Base-by-base conservation (phyloP, 1,139 yeast species). In the Williopsis jadinii region DNA sequence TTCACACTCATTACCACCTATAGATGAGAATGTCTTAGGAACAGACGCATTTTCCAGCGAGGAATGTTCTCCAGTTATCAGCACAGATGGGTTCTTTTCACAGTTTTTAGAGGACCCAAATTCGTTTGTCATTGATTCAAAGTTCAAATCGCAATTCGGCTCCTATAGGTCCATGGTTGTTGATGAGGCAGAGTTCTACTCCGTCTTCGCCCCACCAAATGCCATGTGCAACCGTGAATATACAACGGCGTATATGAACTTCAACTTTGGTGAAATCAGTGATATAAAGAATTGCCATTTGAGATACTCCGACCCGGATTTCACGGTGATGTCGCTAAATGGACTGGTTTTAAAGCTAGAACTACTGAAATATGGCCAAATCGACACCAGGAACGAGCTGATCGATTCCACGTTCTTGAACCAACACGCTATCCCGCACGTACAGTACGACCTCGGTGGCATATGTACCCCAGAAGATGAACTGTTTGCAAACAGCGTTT, bases 301-400 rank as follows among this genome's bases (percentile, higher is more conserved):
- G 26, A 12, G 10, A 11, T n/a, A 30, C 12, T n/a, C 14, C 3
- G 33, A 24, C 6, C 55, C 28, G 69, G 66, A 52, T 46, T 59
- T 29, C 66, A 73, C 68, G 60, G 68, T 39, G 65, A 71, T 2
- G 48, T 40, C 44, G 19, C 48, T 73, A 3, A 53, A 54, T 9
- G 61, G 70, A 1, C 49, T 73, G 9, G 53, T 74, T 32, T 33
- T 73, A 3, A 53, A 56, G 11, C 42, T 73, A 26, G 81, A 75
- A 51, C 55, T 61, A 19, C 49, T 73, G 28, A 46, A 40, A 9
- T 49, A 55, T 1, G 69, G 67, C 0, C 37, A 53, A 1, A 49
- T 72, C 8, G 78, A 73, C 45, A 38, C 31, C 4, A 28, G 27
- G 3, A 52, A 54, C 32, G 12, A 14, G 2, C 30, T 41, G 2